Percentiles rank a stretch among this genome's conserved stretches.
phyloP scores from a whole-genome alignment of 768 basidiomycete genomes.

The Galerina marginata region DNA sequence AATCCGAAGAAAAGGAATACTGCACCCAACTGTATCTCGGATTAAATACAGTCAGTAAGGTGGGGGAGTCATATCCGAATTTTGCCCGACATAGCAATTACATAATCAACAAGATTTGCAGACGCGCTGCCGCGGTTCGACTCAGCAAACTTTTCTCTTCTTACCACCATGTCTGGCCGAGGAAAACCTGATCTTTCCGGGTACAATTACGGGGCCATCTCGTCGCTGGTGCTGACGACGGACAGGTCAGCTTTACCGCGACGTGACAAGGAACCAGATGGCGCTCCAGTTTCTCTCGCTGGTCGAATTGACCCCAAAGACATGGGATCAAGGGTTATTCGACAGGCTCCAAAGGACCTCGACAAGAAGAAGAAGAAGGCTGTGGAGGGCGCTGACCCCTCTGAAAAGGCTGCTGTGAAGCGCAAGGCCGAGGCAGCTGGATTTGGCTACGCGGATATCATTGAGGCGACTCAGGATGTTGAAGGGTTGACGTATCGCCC shows the following conservation, averaged over 20 bases:
- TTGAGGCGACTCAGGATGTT: slow-evolving; percentile 91
- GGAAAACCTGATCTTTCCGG: slow-evolving; percentile 81
- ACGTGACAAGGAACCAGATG: slow-evolving; percentile 95
- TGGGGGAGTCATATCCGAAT: too few relatives aligned
- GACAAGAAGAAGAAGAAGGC: slow-evolving; percentile 95
- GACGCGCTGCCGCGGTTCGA: too few relatives aligned
- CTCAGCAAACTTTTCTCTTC: too few relatives aligned
- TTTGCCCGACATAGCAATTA: too few relatives aligned
- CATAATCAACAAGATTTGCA: too few relatives aligned
- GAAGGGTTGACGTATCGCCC: slow-evolving; percentile 95
- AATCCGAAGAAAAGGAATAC: too few relatives aligned
- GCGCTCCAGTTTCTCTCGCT: slow-evolving; percentile 90
- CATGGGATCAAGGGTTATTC: slow-evolving; percentile 91
- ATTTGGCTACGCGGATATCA: slow-evolving; percentile 88
- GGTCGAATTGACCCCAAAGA: slow-evolving; percentile 88
- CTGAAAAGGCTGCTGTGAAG: slow-evolving; percentile 61
- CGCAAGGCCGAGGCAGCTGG: slow-evolving; percentile 66
- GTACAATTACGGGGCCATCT: slow-evolving; percentile 97
- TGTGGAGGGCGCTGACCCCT: slow-evolving; percentile 57
- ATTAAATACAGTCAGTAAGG: too few relatives aligned
- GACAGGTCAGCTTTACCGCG: slow-evolving; percentile 81
- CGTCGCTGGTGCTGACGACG: slow-evolving; percentile 93
- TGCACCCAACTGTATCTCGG: too few relatives aligned
- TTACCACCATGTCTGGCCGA: slow-evolving; percentile 37
- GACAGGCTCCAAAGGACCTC: slow-evolving; percentile 84